Evolutionary conservation across 768 basidiomycete genomes (phyloP).

Genomic region (Xerocomellus dryophilus): DNA sequence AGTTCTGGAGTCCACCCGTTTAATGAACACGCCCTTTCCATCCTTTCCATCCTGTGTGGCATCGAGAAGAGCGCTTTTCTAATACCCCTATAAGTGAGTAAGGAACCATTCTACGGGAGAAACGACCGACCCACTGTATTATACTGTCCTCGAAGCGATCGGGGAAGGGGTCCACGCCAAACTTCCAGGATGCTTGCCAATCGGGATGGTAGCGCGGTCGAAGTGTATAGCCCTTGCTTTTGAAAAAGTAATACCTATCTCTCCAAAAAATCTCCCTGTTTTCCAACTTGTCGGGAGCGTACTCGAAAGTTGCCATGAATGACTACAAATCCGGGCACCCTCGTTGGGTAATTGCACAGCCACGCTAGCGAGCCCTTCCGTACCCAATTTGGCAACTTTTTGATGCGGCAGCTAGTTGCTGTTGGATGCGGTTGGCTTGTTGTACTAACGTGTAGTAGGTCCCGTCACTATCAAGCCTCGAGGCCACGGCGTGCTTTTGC

Average conservation of each 20-base stretch:
- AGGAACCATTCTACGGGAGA: not conserved
- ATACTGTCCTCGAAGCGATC: not conserved
- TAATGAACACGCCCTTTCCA: constrained; percentile 11
- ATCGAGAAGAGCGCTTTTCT: constrained; percentile 4
- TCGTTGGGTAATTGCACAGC: no score
- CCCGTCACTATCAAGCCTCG: not conserved
- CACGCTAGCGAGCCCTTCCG: no score
- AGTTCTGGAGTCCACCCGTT: not conserved
- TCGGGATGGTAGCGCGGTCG: no score
- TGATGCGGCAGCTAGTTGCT: not conserved
- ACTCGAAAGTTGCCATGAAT: no score
- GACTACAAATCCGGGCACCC: not conserved
- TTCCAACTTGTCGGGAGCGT: no score
- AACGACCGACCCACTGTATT: not conserved
- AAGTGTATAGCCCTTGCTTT: no score
- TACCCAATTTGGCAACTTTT: no score
- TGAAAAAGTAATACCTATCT: no score
- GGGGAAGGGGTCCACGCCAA: not conserved
- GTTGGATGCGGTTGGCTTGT: no score
- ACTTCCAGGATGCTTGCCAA: constrained; percentile 13
- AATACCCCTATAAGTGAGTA: no score
- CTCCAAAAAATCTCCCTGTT: no score
- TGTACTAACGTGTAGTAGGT: not conserved
- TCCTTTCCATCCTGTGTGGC: not conserved
- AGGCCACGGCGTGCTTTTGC: not conserved